Conservation (phyloP, 352 stramenopile genomes). For the Discostella stelligera region DNA sequence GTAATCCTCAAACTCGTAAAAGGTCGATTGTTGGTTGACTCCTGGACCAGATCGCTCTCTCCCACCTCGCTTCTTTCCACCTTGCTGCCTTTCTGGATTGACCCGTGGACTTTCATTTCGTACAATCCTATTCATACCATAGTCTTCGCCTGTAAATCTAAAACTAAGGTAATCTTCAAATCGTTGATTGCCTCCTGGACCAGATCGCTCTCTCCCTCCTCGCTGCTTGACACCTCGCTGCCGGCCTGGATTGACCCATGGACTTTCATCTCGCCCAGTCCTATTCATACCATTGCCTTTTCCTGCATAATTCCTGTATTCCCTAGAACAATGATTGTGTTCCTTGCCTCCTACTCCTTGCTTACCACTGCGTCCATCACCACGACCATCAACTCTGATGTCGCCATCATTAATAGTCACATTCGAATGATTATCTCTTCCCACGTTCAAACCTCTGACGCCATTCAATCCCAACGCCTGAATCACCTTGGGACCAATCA, state of each 20-base stretch:
- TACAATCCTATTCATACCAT: background rate
- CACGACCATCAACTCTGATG: background rate
- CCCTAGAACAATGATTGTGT: no score
- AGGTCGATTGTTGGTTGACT: background rate
- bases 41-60: background rate
- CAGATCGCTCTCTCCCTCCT: background rate
- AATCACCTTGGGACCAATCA: conserved; percentile 77
- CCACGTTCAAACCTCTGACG: conserved; percentile 74
- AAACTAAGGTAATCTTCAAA: background rate
- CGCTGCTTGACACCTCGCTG: background rate
- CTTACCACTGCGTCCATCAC: background rate
- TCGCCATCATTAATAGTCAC: background rate
- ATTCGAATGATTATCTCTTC: background rate
- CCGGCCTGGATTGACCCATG: background rate
- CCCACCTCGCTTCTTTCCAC: background rate
- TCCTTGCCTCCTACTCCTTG: background rate
- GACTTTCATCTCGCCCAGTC: no score
- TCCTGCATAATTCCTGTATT: background rate
- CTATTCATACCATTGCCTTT: background rate
- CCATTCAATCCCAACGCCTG: conserved; percentile 85
- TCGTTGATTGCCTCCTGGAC: background rate
- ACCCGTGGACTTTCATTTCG: no score
- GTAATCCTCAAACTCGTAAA: no score
- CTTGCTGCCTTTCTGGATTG: background rate
- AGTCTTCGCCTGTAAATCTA: background rate